Conservation (phyloP, 441 rosid genomes). For the Populus tomentosa region DNA sequence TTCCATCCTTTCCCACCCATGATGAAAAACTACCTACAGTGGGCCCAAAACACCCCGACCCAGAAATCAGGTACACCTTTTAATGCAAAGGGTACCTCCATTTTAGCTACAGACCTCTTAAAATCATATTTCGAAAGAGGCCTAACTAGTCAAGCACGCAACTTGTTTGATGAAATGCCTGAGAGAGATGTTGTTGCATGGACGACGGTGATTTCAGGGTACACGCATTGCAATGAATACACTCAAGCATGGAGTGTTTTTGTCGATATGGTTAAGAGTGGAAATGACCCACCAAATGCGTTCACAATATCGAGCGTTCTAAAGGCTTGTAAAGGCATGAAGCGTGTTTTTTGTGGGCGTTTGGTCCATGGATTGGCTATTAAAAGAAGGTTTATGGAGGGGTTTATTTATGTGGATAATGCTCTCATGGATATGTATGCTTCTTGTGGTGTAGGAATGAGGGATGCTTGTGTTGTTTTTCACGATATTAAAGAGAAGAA, state of each 20-base stretch:
- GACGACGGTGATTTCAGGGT: slow-evolving; percentile 84
- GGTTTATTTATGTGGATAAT: slow-evolving; percentile 65
- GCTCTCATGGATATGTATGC: slow-evolving; percentile 76
- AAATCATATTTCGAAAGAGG: slow-evolving; percentile 50
- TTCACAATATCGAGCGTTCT: slow-evolving; percentile 66
- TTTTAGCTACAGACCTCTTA: slow-evolving; percentile 68
- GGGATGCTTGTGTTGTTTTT: slow-evolving; percentile 57
- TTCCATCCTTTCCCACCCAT: slow-evolving; percentile 37
- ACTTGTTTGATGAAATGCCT: slow-evolving; percentile 90
- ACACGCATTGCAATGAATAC: slow-evolving; percentile 40
- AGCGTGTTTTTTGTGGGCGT: slow-evolving; percentile 42
- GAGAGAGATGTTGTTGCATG: slow-evolving; percentile 74
- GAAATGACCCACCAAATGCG: slow-evolving; percentile 58
- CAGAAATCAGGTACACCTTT: slow-evolving; percentile 19
- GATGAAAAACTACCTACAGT: slow-evolving; percentile 39
- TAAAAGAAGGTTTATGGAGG: slow-evolving; percentile 52
- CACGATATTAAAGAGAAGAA: slow-evolving; percentile 45
- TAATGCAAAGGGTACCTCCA: slow-evolving; percentile 42
- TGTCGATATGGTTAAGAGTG: slow-evolving; percentile 44
- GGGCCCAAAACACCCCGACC: slow-evolving; percentile 22
- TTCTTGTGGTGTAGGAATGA: slow-evolving; percentile 56
- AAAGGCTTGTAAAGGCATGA: slow-evolving; percentile 72
- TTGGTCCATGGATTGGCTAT: slow-evolving; percentile 61
- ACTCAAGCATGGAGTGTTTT: slow-evolving; percentile 58
- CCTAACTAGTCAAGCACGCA: slow-evolving; percentile 52